Conservation (phyloP, 2,329 filamentous ascomycete genomes). For the Cordyceps militaris region DNA sequence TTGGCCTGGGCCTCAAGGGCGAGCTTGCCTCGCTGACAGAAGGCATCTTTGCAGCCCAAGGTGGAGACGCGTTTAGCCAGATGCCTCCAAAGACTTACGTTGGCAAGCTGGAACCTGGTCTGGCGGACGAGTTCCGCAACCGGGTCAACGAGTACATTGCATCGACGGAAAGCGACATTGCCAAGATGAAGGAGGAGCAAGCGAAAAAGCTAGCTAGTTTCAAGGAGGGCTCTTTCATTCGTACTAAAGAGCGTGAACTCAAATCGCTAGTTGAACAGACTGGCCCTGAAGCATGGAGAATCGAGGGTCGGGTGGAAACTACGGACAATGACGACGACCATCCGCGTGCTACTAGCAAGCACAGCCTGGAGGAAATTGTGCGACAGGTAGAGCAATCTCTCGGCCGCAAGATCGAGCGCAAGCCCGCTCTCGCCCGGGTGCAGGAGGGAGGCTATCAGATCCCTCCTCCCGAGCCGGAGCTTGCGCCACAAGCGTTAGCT, state of each 20-base stretch:
- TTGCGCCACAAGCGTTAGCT: constrained; percentile 23
- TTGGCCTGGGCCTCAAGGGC: constrained; percentile 78
- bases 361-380: constrained; percentile 65
- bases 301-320: constrained; percentile 50
- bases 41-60: constrained; percentile 69
- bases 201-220: constrained; percentile 67
- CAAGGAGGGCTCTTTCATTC: constrained; percentile 61
- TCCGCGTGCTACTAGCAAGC: constrained; percentile 36
- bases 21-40: constrained; percentile 75
- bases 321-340: constrained; percentile 39
- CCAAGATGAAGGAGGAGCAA: constrained; percentile 75
- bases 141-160: constrained; percentile 66
- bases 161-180: constrained; percentile 72
- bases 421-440: constrained; percentile 61
- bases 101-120: constrained; percentile 59
- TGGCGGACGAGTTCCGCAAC: constrained; percentile 77
- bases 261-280: constrained; percentile 56
- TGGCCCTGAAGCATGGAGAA: constrained; percentile 54
- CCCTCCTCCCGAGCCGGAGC: constrained; percentile 39
- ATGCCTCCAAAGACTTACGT: constrained; percentile 53
- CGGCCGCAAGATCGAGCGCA: constrained; percentile 58
- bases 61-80: constrained; percentile 38
- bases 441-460: constrained; percentile 73
- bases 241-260: constrained; percentile 68
- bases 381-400: constrained; percentile 64